A percentile compares a stretch with the other conserved stretches of the same genome.
These are phyloP conservation scores for Heterobasidion occidentale DNA, from an alignment of 1,284 basidiomycete genomes.

Conservation along the genomic window DNA sequence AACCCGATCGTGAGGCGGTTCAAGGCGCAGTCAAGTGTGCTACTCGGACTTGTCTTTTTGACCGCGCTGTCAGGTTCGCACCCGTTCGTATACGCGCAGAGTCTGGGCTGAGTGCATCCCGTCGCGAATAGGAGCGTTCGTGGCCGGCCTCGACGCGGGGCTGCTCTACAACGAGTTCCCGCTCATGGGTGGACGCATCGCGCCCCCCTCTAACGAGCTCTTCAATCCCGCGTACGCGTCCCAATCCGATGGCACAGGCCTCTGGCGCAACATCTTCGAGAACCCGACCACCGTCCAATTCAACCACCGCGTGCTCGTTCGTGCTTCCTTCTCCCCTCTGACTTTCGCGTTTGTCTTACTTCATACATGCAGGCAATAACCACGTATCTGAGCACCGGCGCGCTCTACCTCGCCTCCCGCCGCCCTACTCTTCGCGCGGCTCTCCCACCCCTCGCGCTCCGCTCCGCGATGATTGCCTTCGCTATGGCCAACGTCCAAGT, in stretches of 20 bases:
- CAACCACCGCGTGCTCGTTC: slow-evolving; percentile 86
- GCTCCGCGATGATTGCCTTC: slow-evolving; percentile 63
- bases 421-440: slow-evolving; percentile 44
- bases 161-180: slow-evolving; percentile 98
- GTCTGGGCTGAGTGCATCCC: neutral
- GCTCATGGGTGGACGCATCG: slow-evolving; percentile 85
- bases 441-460: slow-evolving; percentile 63
- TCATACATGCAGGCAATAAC: slow-evolving; percentile 58
- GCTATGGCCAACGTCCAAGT: slow-evolving; percentile 85
- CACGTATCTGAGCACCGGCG: slow-evolving; percentile 67
- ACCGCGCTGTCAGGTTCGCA: slow-evolving; percentile 82
- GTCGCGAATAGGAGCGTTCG: slow-evolving; percentile 74
- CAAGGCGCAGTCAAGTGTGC: slow-evolving; percentile 46
- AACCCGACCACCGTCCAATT: slow-evolving; percentile 99
- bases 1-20: slow-evolving; percentile 55
- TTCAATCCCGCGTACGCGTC: slow-evolving; percentile 73
- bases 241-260: slow-evolving; percentile 56
- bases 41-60: slow-evolving; percentile 77
- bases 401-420: slow-evolving; percentile 54
- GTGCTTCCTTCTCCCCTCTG: slow-evolving; percentile 20
- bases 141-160: slow-evolving; percentile 96
- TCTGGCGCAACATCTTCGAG: slow-evolving; percentile 91
- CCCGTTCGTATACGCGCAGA: neutral
- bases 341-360: neutral
- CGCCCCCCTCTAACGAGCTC: slow-evolving; percentile 81